A percentile compares a stretch with the other conserved stretches of the same genome.
These are phyloP conservation scores for Hippophae rhamnoides DNA, from an alignment of 306 rosid species.

Conservation along the genomic window DNA sequence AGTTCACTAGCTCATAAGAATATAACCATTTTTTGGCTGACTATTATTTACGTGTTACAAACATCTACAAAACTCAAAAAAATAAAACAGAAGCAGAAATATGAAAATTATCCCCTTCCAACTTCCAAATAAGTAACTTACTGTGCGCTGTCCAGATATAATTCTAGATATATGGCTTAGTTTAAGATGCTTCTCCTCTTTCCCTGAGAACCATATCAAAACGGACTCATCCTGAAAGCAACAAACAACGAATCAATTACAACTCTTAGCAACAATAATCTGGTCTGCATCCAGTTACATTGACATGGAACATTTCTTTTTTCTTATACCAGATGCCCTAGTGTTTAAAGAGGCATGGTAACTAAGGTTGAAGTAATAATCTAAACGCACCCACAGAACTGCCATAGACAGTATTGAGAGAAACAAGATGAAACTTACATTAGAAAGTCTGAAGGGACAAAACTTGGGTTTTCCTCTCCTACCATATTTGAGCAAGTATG, in stretches of 20 bases:
- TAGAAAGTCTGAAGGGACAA: conserved; percentile 93
- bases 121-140: conserved; percentile 17
- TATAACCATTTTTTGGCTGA: no score
- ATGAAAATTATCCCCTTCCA: no score
- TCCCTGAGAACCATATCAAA: conserved; percentile 85
- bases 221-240: conserved; percentile 75
- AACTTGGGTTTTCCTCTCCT: conserved; percentile 97
- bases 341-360: conserved; percentile 4
- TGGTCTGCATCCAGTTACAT: conserved; percentile 12
- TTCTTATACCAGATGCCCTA: background rate
- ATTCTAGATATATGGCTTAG: conserved; percentile 76
- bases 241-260: conserved; percentile 14
- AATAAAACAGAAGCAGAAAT: no score
- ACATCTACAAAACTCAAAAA: no score
- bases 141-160: conserved; percentile 91
- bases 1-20: no score
- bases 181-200: conserved; percentile 76
- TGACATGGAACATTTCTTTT: background rate
- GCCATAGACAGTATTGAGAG: conserved; percentile 11
- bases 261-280: conserved; percentile 13
- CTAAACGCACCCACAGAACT: background rate
- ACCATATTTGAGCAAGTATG: conserved; percentile 89
- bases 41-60: no score
- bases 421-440: conserved; percentile 48
- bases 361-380: background rate